Percentiles rank a stretch among this genome's conserved stretches.
These are phyloP conservation scores for Cornus kousa DNA, from an alignment of 148 eudicot species.

Conservation along the genomic window DNA sequence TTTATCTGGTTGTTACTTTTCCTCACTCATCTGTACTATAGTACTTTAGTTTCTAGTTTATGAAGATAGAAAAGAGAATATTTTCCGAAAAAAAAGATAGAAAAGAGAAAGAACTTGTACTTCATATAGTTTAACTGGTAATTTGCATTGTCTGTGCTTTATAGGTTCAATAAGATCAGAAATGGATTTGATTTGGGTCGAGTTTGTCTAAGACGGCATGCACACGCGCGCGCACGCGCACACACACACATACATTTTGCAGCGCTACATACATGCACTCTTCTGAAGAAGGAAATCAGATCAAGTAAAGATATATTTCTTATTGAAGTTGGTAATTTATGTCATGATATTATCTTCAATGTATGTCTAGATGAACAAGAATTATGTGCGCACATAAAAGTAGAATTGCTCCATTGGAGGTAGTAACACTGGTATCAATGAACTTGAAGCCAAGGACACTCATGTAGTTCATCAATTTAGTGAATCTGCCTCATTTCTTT, in stretches of 20 bases:
- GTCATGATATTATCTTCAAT: background rate
- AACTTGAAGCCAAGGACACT: constrained; percentile 52
- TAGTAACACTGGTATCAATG: constrained; percentile 33
- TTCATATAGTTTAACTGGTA: too few relatives aligned
- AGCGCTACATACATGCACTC: too few relatives aligned
- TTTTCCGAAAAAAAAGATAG: too few relatives aligned
- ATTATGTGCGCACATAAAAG: background rate
- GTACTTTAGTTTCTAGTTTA: background rate
- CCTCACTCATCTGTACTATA: too few relatives aligned
- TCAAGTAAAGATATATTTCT: too few relatives aligned
- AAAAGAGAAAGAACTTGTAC: background rate
- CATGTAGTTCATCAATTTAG: constrained; percentile 57
- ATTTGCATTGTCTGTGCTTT: background rate
- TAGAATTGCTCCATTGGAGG: too few relatives aligned
- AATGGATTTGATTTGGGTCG: background rate
- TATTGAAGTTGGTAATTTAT: too few relatives aligned
- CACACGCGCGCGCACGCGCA: too few relatives aligned
- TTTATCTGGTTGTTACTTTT: background rate
- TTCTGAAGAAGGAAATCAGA: too few relatives aligned
- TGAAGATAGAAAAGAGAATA: background rate
- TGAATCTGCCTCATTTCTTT: constrained; percentile 55
- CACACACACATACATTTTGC: too few relatives aligned
- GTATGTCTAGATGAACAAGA: background rate
- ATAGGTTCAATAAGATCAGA: background rate
- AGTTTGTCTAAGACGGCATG: background rate